phyloP scores from a whole-genome alignment of 805 yeast species.

The Kodamaea neixiangensis region DNA sequence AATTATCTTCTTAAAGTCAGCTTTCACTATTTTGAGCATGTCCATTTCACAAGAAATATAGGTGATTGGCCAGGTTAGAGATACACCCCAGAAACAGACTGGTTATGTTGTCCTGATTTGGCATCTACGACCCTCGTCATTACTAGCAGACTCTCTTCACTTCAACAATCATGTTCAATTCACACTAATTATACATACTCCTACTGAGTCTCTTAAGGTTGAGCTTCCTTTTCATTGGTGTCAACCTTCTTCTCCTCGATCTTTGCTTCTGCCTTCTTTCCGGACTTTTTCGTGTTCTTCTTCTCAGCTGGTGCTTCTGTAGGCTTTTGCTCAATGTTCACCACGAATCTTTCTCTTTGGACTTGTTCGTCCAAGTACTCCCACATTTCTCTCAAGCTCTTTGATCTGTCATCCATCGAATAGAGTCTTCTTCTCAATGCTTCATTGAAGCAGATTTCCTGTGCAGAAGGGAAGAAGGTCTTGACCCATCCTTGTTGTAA shows the following conservation, averaged over 20 bases:
- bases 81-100: too few relatives aligned
- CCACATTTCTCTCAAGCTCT: slow-evolving; percentile 38
- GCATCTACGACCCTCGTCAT: too few relatives aligned
- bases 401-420: slow-evolving; percentile 44
- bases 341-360: slow-evolving; percentile 6
- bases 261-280: neutral
- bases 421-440: slow-evolving; percentile 77
- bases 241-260: slow-evolving; percentile 8
- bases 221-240: slow-evolving; percentile 6
- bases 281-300: neutral
- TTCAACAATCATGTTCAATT: neutral
- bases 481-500: slow-evolving; percentile 81
- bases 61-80: too few relatives aligned
- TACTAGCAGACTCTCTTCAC: too few relatives aligned
- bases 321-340: slow-evolving; percentile 8
- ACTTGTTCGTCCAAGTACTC: slow-evolving; percentile 22
- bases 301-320: slow-evolving; percentile 2
- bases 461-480: slow-evolving; percentile 72
- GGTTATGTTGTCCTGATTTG: too few relatives aligned
- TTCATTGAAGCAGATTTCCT: slow-evolving; percentile 89
- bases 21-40: too few relatives aligned
- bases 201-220: neutral
- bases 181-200: neutral
- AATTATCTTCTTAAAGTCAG: too few relatives aligned
- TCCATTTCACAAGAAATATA: too few relatives aligned